Evolutionary conservation across 768 basidiomycete genomes (phyloP), one percentile per base, ranked within the genome.

Genomic region (Agrocybe chaxingu): DNA sequence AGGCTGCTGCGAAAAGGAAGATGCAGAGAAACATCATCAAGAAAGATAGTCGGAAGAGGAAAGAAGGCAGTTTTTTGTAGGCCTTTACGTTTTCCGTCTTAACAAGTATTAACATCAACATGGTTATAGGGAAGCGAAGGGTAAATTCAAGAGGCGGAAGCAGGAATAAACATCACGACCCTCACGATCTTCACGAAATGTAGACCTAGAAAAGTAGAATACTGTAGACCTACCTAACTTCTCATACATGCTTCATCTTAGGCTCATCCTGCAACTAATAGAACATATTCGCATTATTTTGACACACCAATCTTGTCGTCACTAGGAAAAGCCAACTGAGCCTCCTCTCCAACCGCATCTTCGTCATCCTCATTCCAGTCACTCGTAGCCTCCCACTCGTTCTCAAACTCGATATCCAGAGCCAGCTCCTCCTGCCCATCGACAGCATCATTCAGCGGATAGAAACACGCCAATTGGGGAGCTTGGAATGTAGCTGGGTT

Each of bases 301-400:
- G 5, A 24, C 24, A 3, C 24, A 24, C 24, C 24, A 24, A 32
- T 7, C 29, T 30, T 19, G 10, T 5, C n/a, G 29, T 57, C 66
- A 50, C 75, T 74, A 1, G 84, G 80, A 67, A 85, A 89, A 63
- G 89, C 89, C 3, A 90, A 62, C 42, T 76, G 77, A 47, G 80
- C 82, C 65, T 92, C 87, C 59, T 91, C 89, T 16, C 63, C 66
- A 13, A 80, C 81, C 3, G 85, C 87, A 51, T 92, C 89, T 2
- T 85, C 84, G 58, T 92, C 89, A 55, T 92, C 89, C 65, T 91
- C 89, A 65, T 92, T 92, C 88, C 89, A 92, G 68, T 91, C 89
- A 57, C 89, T 91, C 45, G 87, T 89, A 37, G 88, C 82, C 66
- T 92, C 90, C 89, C 90, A 92, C 53, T 88, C 88, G 54, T 91